Evolutionary conservation across 495 filamentous ascomycete species (phyloP).

Genomic region (Talaromyces proteolyticus): DNA sequence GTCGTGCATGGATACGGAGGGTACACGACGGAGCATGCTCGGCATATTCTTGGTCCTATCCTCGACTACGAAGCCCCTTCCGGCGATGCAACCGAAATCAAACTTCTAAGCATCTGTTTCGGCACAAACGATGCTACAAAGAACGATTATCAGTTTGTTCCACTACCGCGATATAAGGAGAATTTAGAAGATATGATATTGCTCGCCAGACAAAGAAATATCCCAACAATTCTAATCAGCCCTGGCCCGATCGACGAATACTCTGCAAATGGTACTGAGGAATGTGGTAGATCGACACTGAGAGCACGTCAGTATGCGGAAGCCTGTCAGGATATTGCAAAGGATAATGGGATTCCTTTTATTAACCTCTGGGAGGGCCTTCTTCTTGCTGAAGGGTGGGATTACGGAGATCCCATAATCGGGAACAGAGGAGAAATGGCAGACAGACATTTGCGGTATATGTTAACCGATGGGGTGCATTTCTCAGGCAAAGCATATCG

Average conservation of each 20-base stretch:
- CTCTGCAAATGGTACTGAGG: conserved; percentile 34
- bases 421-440: conserved; percentile 43
- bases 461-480: conserved; percentile 50
- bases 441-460: conserved; percentile 36
- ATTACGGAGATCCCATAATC: conserved; percentile 43
- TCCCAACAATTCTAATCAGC: conserved; percentile 67
- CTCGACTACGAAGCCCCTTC: conserved; percentile 43
- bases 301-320: conserved; percentile 54
- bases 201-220: conserved; percentile 45
- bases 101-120: conserved; percentile 55
- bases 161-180: conserved; percentile 59
- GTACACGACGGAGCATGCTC: conserved; percentile 61
- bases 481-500: background rate
- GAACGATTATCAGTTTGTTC: conserved; percentile 58
- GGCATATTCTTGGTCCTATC: conserved; percentile 51
- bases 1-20: conserved; percentile 36
- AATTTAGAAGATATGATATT: conserved; percentile 61
- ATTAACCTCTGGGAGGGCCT: conserved; percentile 70
- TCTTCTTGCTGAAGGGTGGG: conserved; percentile 60
- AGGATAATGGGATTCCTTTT: conserved; percentile 54
- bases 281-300: conserved; percentile 45
- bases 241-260: conserved; percentile 80
- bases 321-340: conserved; percentile 56
- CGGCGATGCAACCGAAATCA: conserved; percentile 59
- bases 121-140: conserved; percentile 77